phyloP scores from a whole-genome alignment of 192 early-diverging fungal species.

The Coemansia sp. region DNA sequence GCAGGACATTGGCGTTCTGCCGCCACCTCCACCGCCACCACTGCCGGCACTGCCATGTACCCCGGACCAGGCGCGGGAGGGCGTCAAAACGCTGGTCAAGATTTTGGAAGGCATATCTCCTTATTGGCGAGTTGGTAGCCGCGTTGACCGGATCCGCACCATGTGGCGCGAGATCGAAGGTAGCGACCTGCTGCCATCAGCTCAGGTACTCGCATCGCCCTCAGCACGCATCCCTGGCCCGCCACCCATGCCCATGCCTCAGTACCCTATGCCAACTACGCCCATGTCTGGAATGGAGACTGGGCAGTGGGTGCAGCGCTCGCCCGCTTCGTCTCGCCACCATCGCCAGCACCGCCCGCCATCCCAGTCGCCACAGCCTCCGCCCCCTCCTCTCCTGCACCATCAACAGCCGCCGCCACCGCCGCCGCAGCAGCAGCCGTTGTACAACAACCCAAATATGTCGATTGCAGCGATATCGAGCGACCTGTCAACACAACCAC shows the following conservation, averaged over 20 bases:
- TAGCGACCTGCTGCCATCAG: constrained; percentile 15
- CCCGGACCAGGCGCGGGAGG: constrained; percentile 41
- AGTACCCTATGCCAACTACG: constrained; percentile 1
- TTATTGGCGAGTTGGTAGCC: constrained; percentile 44
- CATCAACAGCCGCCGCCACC: background rate
- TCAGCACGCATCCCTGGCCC: constrained; percentile 9
- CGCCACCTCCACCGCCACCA: constrained; percentile 25
- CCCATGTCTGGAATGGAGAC: constrained; percentile 12
- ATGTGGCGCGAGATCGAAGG: constrained; percentile 44
- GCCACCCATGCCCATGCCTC: background rate
- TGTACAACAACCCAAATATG: background rate
- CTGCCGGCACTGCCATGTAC: constrained; percentile 44
- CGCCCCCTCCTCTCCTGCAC: background rate
- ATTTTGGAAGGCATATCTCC: constrained; percentile 40
- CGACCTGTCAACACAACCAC: constrained; percentile 10
- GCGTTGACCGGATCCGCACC: constrained; percentile 29
- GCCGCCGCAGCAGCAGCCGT: background rate
- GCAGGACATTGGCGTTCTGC: constrained; percentile 31
- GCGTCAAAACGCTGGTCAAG: constrained; percentile 38
- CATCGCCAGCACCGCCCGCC: constrained; percentile 1
- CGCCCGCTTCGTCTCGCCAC: background rate
- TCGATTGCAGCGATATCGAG: background rate
- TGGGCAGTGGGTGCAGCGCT: constrained; percentile 10
- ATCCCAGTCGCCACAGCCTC: constrained; percentile 5
- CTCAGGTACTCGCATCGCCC: constrained; percentile 4